Conservation (phyloP, 768 basidiomycete genomes). For the Termitomyces eurrhizus region DNA sequence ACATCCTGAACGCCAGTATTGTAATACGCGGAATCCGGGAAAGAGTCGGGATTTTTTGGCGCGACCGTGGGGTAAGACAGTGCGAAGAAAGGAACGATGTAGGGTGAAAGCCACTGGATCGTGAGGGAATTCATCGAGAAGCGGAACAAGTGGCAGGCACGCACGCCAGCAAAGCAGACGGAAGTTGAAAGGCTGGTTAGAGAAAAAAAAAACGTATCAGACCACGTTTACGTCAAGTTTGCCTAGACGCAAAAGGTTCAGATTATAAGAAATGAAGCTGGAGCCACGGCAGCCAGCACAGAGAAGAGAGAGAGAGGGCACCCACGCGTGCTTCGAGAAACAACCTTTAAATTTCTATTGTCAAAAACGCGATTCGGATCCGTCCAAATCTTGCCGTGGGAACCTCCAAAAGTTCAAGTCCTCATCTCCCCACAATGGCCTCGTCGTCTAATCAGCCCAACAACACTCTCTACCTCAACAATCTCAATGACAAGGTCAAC, state of each 20-base stretch:
- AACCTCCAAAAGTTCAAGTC: slow-evolving; percentile 15
- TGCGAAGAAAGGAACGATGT: slow-evolving; percentile 63
- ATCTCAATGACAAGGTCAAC: slow-evolving; percentile 89
- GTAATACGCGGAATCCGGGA: slow-evolving; percentile 68
- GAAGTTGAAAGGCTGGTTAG: not conserved
- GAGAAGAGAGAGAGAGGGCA: not conserved
- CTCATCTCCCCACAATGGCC: slow-evolving; percentile 27
- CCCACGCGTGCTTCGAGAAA: not conserved
- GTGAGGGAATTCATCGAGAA: slow-evolving; percentile 15
- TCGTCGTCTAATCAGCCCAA: slow-evolving; percentile 70
- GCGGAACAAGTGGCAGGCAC: not conserved
- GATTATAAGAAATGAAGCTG: not conserved
- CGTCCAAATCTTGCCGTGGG: slow-evolving; percentile 16
- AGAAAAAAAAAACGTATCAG: slow-evolving; percentile 14
- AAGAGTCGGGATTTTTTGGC: slow-evolving; percentile 65
- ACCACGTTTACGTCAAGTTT: slow-evolving; percentile 11
- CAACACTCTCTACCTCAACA: slow-evolving; percentile 87
- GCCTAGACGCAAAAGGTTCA: not conserved
- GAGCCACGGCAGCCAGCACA: not conserved
- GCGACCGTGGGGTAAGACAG: slow-evolving; percentile 65
- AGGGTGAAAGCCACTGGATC: slow-evolving; percentile 42
- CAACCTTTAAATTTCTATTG: not conserved
- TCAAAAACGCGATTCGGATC: not conserved
- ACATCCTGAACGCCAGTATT: slow-evolving; percentile 69
- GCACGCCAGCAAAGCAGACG: slow-evolving; percentile 21